A percentile compares a stretch with the other conserved stretches of the same genome.
Conservation (phyloP, 1,284 basidiomycete species). For the Trametes hirsuta region DNA sequence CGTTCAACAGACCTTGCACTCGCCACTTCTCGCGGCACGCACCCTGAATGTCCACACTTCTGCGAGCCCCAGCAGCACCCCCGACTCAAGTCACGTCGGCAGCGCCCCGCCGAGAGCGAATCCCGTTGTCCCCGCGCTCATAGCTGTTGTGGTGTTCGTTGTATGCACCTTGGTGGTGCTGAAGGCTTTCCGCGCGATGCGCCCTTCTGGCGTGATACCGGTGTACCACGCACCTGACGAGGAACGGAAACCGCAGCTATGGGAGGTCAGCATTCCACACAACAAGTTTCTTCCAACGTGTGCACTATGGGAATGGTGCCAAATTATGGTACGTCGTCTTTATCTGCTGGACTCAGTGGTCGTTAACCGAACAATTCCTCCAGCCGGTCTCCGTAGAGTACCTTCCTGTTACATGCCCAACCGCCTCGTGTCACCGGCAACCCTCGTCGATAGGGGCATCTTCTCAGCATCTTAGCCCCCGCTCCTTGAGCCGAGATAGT, state of each 20-base stretch:
- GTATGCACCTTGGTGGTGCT: background rate
- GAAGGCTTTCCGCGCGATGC: background rate
- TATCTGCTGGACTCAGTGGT: background rate
- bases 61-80: no score
- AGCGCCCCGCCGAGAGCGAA: background rate
- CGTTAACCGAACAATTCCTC: background rate
- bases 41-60: no score
- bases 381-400: conserved; percentile 7
- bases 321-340: conserved; percentile 4
- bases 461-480: background rate
- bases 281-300: background rate
- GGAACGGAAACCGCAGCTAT: conserved; percentile 8
- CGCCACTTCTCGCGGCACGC: no score
- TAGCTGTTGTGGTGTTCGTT: conserved; percentile 8
- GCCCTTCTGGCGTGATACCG: background rate
- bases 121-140: background rate
- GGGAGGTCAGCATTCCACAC: background rate
- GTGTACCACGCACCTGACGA: background rate
- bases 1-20: no score
- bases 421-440: background rate
- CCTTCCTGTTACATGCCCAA: background rate
- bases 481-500: background rate
- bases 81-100: no score
- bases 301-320: background rate
- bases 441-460: background rate